Conservation (phyloP, 2,329 filamentous ascomycete genomes). For the Amauroascus niger region DNA sequence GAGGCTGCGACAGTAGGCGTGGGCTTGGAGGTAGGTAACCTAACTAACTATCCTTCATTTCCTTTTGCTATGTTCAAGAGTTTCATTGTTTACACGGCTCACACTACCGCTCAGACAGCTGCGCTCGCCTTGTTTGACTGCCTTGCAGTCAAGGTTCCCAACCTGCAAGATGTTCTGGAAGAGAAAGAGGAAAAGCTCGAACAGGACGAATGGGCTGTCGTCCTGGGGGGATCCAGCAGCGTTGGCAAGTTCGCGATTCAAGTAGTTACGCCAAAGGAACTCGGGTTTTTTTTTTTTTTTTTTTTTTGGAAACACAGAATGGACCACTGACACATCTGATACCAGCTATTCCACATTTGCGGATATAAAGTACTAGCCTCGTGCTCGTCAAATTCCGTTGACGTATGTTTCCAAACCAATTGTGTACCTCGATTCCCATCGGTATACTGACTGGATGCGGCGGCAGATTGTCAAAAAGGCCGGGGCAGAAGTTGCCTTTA, state of each 20-base stretch:
- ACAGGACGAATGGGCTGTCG: slow-evolving; percentile 24
- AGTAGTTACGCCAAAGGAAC: background rate
- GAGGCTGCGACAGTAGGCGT: slow-evolving; percentile 26
- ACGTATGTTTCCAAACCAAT: slow-evolving; percentile 14
- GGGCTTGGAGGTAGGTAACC: slow-evolving; percentile 19
- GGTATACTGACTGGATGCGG: background rate
- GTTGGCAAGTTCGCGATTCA: slow-evolving; percentile 27
- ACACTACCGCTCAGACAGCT: slow-evolving; percentile 18
- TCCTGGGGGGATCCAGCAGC: slow-evolving; percentile 27
- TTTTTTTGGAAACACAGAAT: background rate
- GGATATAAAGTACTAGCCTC: slow-evolving; percentile 29
- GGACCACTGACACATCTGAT: background rate
- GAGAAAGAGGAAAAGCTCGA: slow-evolving; percentile 11
- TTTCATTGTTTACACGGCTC: background rate
- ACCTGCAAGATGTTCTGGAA: slow-evolving; percentile 16
- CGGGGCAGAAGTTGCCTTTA: slow-evolving; percentile 24
- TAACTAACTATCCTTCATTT: background rate
- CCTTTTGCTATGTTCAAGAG: too few species aligned
- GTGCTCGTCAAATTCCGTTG: slow-evolving; percentile 24
- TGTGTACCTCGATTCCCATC: background rate
- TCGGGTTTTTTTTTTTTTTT: background rate
- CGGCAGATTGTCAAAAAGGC: slow-evolving; percentile 22
- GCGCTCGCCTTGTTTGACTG: slow-evolving; percentile 21
- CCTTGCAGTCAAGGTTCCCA: slow-evolving; percentile 20
- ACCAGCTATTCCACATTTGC: slow-evolving; percentile 22